Evolutionary conservation across 345 rosid species (phyloP).

Genomic region (Syzygium oleosum): DNA sequence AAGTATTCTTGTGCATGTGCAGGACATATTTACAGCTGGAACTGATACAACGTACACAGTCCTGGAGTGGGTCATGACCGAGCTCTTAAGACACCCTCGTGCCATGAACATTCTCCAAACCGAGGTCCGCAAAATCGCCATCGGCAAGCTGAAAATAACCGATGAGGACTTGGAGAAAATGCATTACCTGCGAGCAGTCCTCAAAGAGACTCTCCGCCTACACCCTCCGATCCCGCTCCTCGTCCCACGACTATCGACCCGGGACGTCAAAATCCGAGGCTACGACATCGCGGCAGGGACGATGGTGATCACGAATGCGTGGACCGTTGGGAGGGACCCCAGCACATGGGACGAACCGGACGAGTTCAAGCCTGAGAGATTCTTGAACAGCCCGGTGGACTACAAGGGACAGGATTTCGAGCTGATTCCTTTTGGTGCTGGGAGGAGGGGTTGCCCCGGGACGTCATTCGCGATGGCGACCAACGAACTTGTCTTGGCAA

Average conservation of each 20-base stretch:
- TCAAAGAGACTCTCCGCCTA: constrained; percentile 29
- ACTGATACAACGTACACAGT: constrained; percentile 24
- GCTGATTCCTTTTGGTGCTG: constrained; percentile 30
- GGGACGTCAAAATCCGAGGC: constrained; percentile 11
- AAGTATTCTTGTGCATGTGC: not conserved
- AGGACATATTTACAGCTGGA: constrained; percentile 31
- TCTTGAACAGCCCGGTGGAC: constrained; percentile 15
- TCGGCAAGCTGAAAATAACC: not conserved
- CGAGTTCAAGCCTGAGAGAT: constrained; percentile 29
- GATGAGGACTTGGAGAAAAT: constrained; percentile 7
- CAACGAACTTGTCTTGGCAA: constrained; percentile 16
- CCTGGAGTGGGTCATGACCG: constrained; percentile 33
- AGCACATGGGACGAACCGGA: constrained; percentile 11
- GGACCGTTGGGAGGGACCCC: constrained; percentile 32
- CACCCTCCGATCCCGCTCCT: constrained; percentile 33
- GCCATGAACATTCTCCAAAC: constrained; percentile 12
- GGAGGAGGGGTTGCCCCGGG: constrained; percentile 31
- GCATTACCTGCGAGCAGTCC: constrained; percentile 20
- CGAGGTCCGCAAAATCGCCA: constrained; percentile 7
- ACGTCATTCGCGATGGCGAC: constrained; percentile 2
- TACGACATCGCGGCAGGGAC: constrained; percentile 21
- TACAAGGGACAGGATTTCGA: constrained; percentile 22
- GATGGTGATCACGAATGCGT: constrained; percentile 9
- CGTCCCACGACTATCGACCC: constrained; percentile 14
- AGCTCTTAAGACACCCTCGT: constrained; percentile 22